Conservation (phyloP, 176 grass and related monocot genomes). For the Raddia distichophylla region DNA sequence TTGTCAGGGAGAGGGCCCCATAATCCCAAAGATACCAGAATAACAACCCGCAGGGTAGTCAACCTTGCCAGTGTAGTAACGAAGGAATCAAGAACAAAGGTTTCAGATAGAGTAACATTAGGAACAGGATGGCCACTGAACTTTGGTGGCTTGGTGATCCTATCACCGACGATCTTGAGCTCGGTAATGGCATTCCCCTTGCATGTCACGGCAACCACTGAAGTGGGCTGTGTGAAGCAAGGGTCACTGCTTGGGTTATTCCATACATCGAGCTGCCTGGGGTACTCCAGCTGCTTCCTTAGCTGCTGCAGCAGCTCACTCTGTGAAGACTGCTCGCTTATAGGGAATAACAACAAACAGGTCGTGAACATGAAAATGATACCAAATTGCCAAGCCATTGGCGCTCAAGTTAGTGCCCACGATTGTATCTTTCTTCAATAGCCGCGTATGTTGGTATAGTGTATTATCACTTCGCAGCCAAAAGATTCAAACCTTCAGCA, state of each 20-base stretch:
- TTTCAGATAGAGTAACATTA: conserved; percentile 66
- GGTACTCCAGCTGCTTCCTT: conserved; percentile 85
- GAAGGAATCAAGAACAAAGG: conserved; percentile 84
- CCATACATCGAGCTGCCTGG: conserved; percentile 72
- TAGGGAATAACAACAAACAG: conserved; percentile 60
- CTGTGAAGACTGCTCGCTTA: conserved; percentile 64
- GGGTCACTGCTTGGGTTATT: conserved; percentile 51
- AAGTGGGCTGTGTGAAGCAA: conserved; percentile 57
- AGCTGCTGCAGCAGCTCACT: conserved; percentile 77
- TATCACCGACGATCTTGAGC: conserved; percentile 86
- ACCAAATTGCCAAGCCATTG: conserved; percentile 56
- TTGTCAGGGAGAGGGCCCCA: conserved; percentile 94
- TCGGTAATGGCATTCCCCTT: conserved; percentile 60
- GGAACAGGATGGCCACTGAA: conserved; percentile 68
- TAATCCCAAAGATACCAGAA: conserved; percentile 89
- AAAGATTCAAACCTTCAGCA: conserved; percentile 6
- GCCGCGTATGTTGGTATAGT: neutral
- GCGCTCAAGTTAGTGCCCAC: neutral
- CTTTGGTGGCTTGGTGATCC: conserved; percentile 56
- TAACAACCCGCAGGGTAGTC: conserved; percentile 67
- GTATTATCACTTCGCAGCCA: conserved; percentile 4
- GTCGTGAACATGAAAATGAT: conserved; percentile 47
- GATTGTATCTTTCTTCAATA: neutral
- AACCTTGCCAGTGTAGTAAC: conserved; percentile 78
- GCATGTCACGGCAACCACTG: conserved; percentile 51